A percentile compares a stretch with the other conserved stretches of the same genome.
Conservation (phyloP, 78 protist genomes). For the Isochrysis galbana region DNA sequence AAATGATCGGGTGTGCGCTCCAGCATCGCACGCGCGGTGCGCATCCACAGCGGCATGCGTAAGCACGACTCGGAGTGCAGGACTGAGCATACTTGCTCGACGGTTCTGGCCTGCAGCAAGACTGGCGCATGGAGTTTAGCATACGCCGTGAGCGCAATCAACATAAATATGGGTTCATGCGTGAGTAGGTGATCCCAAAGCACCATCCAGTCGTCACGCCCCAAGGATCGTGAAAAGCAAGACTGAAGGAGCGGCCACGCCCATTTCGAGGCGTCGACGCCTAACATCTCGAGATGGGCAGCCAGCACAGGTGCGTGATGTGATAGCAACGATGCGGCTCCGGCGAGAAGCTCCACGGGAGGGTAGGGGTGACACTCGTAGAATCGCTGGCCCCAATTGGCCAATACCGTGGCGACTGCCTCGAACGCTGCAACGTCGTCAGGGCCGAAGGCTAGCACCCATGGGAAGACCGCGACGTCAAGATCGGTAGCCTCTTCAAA, state of each 20-base stretch:
- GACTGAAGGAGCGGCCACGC: slow-evolving; percentile 43
- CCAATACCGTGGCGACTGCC: background rate
- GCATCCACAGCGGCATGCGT: background rate
- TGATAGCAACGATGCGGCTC: background rate
- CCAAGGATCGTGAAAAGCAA: slow-evolving; percentile 20
- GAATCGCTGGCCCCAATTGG: slow-evolving; percentile 25
- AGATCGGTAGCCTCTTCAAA: background rate
- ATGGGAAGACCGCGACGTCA: slow-evolving; percentile 39
- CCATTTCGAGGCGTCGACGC: background rate
- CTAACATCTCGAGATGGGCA: background rate
- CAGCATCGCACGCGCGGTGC: background rate
- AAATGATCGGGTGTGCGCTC: background rate
- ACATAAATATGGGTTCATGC: background rate
- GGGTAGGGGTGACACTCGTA: slow-evolving; percentile 36
- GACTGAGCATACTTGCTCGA: background rate
- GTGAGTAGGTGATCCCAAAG: slow-evolving; percentile 49
- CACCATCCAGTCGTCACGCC: slow-evolving; percentile 36
- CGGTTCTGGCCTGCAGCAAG: background rate
- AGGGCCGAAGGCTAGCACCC: background rate
- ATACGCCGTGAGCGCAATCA: background rate
- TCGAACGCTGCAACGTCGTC: slow-evolving; percentile 17
- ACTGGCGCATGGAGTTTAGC: background rate
- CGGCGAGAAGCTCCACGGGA: background rate
- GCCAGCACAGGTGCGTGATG: background rate
- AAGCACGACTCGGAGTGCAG: background rate